Evolutionary conservation across 768 basidiomycete species (phyloP).

Genomic region (Russula abietina): DNA sequence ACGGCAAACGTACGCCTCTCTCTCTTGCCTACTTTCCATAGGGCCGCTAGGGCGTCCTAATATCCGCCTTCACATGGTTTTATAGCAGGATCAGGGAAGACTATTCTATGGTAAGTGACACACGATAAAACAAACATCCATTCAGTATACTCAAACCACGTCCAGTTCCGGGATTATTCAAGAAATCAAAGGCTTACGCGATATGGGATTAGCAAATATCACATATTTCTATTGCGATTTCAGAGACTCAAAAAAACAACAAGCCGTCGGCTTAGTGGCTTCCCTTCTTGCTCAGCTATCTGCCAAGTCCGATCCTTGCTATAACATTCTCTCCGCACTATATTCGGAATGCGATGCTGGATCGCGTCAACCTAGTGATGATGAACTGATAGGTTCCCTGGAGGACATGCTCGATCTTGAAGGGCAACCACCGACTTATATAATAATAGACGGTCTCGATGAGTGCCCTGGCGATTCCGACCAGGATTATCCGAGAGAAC

Average conservation of each 20-base stretch:
- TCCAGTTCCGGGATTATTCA: not conserved
- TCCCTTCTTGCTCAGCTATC: not conserved
- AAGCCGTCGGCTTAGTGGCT: not conserved
- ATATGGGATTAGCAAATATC: not conserved
- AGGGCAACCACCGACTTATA: not conserved
- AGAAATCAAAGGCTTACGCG: not conserved
- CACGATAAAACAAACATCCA: not conserved
- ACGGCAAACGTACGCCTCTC: not conserved
- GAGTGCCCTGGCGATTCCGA: not conserved
- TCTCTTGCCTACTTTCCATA: not conserved
- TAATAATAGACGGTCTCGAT: not conserved
- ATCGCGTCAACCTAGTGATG: not conserved
- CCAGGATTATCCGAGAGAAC: not conserved
- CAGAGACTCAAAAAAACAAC: not conserved
- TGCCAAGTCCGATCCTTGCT: not conserved
- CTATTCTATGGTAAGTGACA: not conserved
- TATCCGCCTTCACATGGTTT: not conserved
- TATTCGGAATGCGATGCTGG: not conserved
- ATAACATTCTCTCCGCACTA: not conserved
- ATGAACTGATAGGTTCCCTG: not conserved
- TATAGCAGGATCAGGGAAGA: not conserved
- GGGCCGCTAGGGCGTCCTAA: not conserved
- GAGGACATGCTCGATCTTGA: not conserved
- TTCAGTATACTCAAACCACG: not conserved
- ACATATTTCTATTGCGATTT: slow-evolving; percentile 1